These are phyloP conservation scores for Monosporozyma servazzii DNA, from an alignment of 805 yeast species.

Conservation along the genomic window DNA sequence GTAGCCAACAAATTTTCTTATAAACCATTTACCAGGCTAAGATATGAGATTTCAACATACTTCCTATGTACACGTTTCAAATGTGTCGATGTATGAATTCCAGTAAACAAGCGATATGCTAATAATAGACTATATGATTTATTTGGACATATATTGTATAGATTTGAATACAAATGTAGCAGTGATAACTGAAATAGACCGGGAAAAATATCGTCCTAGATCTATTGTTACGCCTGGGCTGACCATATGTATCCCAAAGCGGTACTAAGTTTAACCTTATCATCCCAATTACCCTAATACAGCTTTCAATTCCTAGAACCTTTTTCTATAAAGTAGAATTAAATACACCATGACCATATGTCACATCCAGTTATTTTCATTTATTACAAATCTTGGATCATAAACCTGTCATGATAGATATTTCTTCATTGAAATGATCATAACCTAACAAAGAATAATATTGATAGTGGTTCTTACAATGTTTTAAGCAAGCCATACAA, in stretches of 20 bases:
- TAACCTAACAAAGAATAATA: conserved; percentile 68
- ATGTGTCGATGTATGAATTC: conserved; percentile 64
- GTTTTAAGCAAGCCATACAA: conserved; percentile 86
- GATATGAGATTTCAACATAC: conserved; percentile 36
- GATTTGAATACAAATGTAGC: conserved; percentile 72
- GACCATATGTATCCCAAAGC: conserved; percentile 25
- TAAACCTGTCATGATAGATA: conserved; percentile 48
- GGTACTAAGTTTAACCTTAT: conserved; percentile 61
- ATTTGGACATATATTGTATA: conserved; percentile 45
- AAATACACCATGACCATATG: conserved; percentile 87
- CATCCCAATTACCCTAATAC: conserved; percentile 71
- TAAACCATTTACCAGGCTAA: conserved; percentile 74
- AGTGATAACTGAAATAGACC: conserved; percentile 73
- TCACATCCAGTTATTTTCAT: conserved; percentile 60
- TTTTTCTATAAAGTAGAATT: conserved; percentile 73
- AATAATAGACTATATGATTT: neutral
- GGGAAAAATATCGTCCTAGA: conserved; percentile 30
- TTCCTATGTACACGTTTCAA: conserved; percentile 48
- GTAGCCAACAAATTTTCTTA: conserved; percentile 60
- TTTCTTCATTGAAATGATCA: neutral
- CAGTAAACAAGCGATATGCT: conserved; percentile 36
- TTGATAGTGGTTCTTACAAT: conserved; percentile 89
- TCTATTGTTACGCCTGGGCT: conserved; percentile 13
- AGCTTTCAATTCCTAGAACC: conserved; percentile 71
- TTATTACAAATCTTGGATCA: conserved; percentile 71